These are phyloP conservation scores for Cercospora sp. DNA, from an alignment of 2,329 filamentous ascomycete genomes.

Conservation along the genomic window DNA sequence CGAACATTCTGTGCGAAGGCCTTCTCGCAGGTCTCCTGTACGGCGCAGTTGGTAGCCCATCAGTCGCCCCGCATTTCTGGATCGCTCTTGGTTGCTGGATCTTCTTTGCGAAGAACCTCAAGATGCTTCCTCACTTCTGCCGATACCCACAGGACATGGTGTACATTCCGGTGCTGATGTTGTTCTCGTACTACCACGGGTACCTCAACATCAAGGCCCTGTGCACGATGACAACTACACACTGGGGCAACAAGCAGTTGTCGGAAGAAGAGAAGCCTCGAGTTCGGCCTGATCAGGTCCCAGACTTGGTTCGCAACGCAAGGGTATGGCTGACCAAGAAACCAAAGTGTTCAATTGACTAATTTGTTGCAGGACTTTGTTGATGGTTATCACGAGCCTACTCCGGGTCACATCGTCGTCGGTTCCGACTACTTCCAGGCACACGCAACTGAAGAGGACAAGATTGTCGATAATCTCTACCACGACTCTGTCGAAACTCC, in stretches of 20 bases:
- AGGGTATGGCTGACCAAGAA: conserved; percentile 12
- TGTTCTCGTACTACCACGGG: conserved; percentile 60
- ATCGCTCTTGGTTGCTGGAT: conserved; percentile 47
- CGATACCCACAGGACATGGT: conserved; percentile 54
- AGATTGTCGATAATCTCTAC: neutral
- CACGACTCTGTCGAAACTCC: neutral
- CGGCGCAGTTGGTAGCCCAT: conserved; percentile 27
- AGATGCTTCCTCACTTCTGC: conserved; percentile 55
- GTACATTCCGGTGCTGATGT: conserved; percentile 52
- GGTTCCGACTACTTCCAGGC: conserved; percentile 27
- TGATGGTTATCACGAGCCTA: conserved; percentile 18
- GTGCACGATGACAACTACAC: conserved; percentile 46
- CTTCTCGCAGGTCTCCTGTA: conserved; percentile 42
- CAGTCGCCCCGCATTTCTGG: conserved; percentile 10
- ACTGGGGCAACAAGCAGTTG: conserved; percentile 37
- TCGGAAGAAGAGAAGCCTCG: conserved; percentile 25
- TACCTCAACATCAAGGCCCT: conserved; percentile 59
- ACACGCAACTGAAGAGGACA: conserved; percentile 1
- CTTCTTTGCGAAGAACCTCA: conserved; percentile 57
- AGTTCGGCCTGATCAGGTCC: conserved; percentile 19
- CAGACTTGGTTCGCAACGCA: conserved; percentile 25
- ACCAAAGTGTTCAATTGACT: neutral
- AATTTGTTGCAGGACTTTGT: conserved; percentile 11
- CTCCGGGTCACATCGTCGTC: conserved; percentile 18
- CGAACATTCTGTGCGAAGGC: conserved; percentile 56